Evolutionary conservation across 495 filamentous ascomycete species (phyloP), one percentile per base, ranked within the genome.

Genomic region (Lasiosphaeria ovina): DNA sequence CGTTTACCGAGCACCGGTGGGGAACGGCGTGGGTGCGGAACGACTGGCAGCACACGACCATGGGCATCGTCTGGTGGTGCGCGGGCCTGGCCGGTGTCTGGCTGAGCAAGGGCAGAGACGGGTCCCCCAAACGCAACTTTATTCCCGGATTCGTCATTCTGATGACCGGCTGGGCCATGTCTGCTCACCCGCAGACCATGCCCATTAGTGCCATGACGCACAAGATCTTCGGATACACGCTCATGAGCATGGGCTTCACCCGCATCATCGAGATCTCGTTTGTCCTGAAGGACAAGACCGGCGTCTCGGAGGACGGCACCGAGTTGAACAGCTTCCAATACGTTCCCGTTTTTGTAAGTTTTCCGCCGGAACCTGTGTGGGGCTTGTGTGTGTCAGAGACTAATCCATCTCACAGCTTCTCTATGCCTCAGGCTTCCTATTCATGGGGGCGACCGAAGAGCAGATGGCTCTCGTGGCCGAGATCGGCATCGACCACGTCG

Each of bases 31-130:
- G 94, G 94, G 93, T 89, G n/a, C 83, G 84, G 68, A 97, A 97
- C 69, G 94, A 98, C 71, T 85, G 96, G 72, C 94, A 98, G 72
- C 95, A 98, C 69, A 98, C 94, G 0, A 88, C 87, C 10, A 98
- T 98, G 95, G 94, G 94, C 35, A 84, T 98, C 60, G 86, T 98
- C 55, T 98, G 94, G 94, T 97, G 92, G 92, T 88, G 85, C 67
- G 93, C 95, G 16, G 94, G 94, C 16, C 76, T 98, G 31, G 79
- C 94, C 34, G 95, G 94, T 17, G 83, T 98, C 59, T 98, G 94
- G 95, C 76, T 98, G 35, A 93, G 90, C 69, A 83, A 85, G 57
- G 91, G 82, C 63, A 82, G 91, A 58, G 83, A 93, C 59, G 93
- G 93, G n/a, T 74, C 80, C 9, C 92, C 94, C 12, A 90, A 91